phyloP scores from a whole-genome alignment of 495 filamentous ascomycete species.

The Trichoderma reesei region DNA sequence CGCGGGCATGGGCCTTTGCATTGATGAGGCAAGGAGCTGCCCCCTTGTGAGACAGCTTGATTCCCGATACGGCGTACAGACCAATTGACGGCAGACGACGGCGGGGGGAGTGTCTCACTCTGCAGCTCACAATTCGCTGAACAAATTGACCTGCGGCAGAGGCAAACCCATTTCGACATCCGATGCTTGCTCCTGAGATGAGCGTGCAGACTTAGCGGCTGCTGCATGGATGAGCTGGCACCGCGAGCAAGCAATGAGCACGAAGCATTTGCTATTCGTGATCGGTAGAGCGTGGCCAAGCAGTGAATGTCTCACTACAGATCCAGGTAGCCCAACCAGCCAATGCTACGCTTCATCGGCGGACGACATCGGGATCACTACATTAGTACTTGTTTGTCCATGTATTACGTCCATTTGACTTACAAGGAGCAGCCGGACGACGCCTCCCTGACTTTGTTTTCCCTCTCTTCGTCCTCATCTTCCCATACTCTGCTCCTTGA shows the following conservation, averaged over 20 bases:
- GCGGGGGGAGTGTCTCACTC: conserved; percentile 3
- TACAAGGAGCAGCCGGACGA: not conserved
- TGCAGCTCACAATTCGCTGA: not conserved
- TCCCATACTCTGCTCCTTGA: not conserved
- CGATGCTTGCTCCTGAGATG: not conserved
- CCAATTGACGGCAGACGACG: not conserved
- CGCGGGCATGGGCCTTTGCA: not conserved
- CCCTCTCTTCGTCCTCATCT: not conserved
- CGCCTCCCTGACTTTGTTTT: not conserved
- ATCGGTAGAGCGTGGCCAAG: not conserved
- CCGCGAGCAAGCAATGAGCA: not conserved
- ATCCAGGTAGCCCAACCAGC: not conserved
- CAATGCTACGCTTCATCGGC: not conserved
- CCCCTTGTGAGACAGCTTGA: not conserved
- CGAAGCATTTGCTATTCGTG: not conserved
- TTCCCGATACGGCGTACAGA: not conserved
- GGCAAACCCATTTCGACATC: not conserved
- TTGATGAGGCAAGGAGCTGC: not conserved
- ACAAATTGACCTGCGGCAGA: not conserved
- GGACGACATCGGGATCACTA: not conserved
- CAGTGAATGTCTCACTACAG: conserved; percentile 1
- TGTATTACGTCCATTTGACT: not conserved
- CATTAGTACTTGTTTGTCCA: not conserved
- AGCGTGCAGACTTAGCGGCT: not conserved
- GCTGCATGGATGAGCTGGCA: conserved; percentile 4